Evolutionary conservation across 257 asterid species (phyloP).

Genomic region (Craterostigma plantagineum): DNA sequence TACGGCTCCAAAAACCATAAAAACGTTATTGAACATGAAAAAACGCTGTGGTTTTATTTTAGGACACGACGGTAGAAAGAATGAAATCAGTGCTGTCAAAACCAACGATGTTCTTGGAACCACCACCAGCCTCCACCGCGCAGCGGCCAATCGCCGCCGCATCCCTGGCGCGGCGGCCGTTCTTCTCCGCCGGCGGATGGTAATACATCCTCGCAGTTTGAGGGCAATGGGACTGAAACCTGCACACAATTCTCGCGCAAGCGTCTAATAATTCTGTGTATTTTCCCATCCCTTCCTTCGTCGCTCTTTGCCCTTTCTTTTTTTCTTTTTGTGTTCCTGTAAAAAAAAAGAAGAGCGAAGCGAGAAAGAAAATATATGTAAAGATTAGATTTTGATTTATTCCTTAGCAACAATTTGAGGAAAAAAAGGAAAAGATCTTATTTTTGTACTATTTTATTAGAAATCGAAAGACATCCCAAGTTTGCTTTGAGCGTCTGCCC

Average conservation of each 20-base stretch:
- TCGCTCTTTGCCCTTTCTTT: too few relatives aligned
- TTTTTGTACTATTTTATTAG: too few relatives aligned
- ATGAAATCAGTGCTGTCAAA: conserved; percentile 40
- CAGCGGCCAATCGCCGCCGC: not conserved
- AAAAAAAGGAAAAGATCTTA: too few relatives aligned
- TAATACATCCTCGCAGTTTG: conserved; percentile 60
- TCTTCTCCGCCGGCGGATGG: conserved; percentile 28
- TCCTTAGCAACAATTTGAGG: too few relatives aligned
- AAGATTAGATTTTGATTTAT: too few relatives aligned
- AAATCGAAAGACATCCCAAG: too few relatives aligned
- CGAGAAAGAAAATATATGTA: too few relatives aligned
- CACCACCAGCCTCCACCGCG: conserved; percentile 5
- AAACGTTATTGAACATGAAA: too few relatives aligned
- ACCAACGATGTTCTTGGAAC: conserved; percentile 4
- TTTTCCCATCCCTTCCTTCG: conserved; percentile 21
- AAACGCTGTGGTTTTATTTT: not conserved
- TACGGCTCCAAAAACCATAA: too few relatives aligned
- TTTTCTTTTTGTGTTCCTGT: too few relatives aligned
- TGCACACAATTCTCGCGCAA: conserved; percentile 20
- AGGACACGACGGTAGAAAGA: conserved; percentile 23
- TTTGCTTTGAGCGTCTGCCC: too few relatives aligned
- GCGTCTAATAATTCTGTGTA: conserved; percentile 33
- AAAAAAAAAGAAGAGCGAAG: too few relatives aligned
- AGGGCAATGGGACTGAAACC: conserved; percentile 60
- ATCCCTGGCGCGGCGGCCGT: not conserved